Percentiles rank a stretch among this genome's conserved stretches.
Evolutionary conservation across 2,329 filamentous ascomycete species (phyloP).

Genomic region (Onygena corvina): DNA sequence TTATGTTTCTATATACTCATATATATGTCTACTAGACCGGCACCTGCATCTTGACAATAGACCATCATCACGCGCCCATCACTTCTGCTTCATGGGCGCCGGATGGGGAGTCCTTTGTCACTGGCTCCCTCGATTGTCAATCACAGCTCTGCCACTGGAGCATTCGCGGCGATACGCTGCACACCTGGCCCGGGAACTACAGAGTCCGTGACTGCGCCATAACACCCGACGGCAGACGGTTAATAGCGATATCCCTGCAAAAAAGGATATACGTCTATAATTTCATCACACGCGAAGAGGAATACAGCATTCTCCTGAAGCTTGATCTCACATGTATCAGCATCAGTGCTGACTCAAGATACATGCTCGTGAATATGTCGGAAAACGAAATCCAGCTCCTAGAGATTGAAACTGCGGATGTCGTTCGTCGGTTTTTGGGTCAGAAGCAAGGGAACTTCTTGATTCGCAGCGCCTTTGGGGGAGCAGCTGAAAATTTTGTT

Average conservation of each 20-base stretch:
- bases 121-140: conserved; percentile 59
- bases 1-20: not conserved
- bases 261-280: conserved; percentile 71
- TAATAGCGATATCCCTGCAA: conserved; percentile 65
- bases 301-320: conserved; percentile 60
- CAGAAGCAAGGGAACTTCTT: conserved; percentile 64
- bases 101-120: conserved; percentile 64
- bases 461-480: conserved; percentile 74
- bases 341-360: conserved; percentile 68
- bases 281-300: conserved; percentile 57
- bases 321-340: conserved; percentile 64
- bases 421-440: conserved; percentile 63
- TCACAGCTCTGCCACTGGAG: conserved; percentile 61
- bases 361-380: conserved; percentile 70
- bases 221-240: conserved; percentile 63
- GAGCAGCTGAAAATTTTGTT: conserved; percentile 83
- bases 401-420: conserved; percentile 58
- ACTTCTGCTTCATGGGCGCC: conserved; percentile 82
- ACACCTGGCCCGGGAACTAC: conserved; percentile 57
- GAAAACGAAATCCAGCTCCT: conserved; percentile 67
- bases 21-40: conserved; percentile 45
- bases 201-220: conserved; percentile 77
- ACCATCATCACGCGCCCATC: conserved; percentile 68
- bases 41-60: conserved; percentile 49
- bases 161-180: conserved; percentile 48